Conservation (phyloP, 1,284 basidiomycete genomes). For the Inonotus obliquus region DNA sequence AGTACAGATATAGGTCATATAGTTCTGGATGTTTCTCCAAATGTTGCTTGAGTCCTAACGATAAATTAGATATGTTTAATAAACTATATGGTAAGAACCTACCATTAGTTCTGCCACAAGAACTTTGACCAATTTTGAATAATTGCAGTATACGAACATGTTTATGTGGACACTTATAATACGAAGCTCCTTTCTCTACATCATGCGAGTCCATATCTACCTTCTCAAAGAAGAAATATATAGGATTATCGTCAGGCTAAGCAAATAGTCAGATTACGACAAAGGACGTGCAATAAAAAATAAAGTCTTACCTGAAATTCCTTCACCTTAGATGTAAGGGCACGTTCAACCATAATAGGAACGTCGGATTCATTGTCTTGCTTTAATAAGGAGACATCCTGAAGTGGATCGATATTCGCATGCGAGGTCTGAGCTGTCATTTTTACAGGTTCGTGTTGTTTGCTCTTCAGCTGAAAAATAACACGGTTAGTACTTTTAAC, state of each 20-base stretch:
- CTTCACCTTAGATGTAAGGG: too few species aligned
- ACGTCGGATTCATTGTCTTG: too few species aligned
- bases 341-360: too few species aligned
- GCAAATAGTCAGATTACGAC: background rate
- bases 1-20: background rate
- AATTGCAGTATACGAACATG: background rate
- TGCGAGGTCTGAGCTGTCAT: too few species aligned
- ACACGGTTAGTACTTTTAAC: too few species aligned
- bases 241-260: background rate
- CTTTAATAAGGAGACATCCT: too few species aligned
- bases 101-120: background rate
- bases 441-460: too few species aligned
- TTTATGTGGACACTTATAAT: background rate
- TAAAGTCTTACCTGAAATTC: too few species aligned
- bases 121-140: background rate
- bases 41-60: background rate
- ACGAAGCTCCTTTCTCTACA: background rate
- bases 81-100: background rate
- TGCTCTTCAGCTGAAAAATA: too few species aligned
- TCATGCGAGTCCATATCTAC: background rate
- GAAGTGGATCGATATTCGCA: too few species aligned
- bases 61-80: background rate
- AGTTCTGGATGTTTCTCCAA: background rate
- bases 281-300: background rate
- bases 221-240: background rate